phyloP scores from a whole-genome alignment of 768 basidiomycete species.

The Botryobasidium botryosum region DNA sequence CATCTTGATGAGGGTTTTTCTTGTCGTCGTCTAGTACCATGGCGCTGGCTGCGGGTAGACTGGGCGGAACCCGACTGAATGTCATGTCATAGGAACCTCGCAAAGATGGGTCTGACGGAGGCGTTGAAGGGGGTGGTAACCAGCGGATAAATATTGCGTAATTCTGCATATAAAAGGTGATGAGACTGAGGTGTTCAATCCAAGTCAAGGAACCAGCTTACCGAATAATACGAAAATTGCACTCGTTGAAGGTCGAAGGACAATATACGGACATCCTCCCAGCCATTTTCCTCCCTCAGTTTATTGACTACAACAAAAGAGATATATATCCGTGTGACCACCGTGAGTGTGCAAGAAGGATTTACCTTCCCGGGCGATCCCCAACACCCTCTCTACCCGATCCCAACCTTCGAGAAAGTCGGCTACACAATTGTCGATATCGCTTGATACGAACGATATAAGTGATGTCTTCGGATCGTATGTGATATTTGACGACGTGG shows the following conservation, averaged over 20 bases:
- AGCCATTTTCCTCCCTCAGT: conserved; percentile 56
- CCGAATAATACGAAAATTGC: conserved; percentile 53
- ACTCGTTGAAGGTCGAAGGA: conserved; percentile 87
- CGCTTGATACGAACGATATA: conserved; percentile 73
- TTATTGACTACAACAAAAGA: conserved; percentile 42
- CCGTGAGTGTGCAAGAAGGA: neutral
- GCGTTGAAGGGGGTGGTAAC: conserved; percentile 17
- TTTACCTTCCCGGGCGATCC: conserved; percentile 74
- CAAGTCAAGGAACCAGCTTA: conserved; percentile 9
- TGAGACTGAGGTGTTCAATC: neutral
- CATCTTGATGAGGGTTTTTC: conserved; percentile 49
- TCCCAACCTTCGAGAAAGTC: conserved; percentile 90
- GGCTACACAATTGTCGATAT: conserved; percentile 76
- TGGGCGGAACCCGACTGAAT: conserved; percentile 11
- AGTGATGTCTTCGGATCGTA: conserved; percentile 81
- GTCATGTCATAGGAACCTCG: conserved; percentile 19
- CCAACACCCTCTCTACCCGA: conserved; percentile 81
- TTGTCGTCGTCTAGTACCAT: neutral
- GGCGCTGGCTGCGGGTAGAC: neutral
- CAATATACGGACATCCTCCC: conserved; percentile 62
- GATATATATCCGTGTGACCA: neutral
- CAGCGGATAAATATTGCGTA: conserved; percentile 4
- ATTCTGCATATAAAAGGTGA: conserved; percentile 2
- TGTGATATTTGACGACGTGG: conserved; percentile 33
- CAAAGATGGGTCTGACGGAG: conserved; percentile 12